Percentiles rank a stretch among this genome's conserved stretches.
phyloP scores from a whole-genome alignment of 441 rosid species.

The Flueggea neowawraea region DNA sequence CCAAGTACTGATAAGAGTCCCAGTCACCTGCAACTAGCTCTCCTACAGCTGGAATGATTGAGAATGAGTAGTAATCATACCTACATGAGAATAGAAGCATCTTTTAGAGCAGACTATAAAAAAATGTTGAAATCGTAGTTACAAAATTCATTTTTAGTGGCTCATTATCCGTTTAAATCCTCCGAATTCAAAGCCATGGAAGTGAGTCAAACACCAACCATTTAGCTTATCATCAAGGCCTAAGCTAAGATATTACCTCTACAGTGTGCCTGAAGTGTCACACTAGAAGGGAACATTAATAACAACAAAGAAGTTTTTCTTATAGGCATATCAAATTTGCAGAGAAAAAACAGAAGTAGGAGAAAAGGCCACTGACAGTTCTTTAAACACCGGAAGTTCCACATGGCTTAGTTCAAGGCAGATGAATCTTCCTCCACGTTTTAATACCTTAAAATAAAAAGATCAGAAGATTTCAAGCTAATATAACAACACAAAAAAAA shows the following conservation, averaged over 20 bases:
- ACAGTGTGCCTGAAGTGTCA: background rate
- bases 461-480: background rate
- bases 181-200: too few relatives aligned
- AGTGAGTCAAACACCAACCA: too few relatives aligned
- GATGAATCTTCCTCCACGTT: slow-evolving; percentile 90
- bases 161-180: too few relatives aligned
- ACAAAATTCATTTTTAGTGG: too few relatives aligned
- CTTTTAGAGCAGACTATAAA: background rate
- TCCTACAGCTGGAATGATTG: slow-evolving; percentile 75
- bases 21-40: slow-evolving; percentile 81
- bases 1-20: slow-evolving; percentile 84
- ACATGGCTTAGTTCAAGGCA: slow-evolving; percentile 97
- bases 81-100: slow-evolving; percentile 36
- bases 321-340: background rate
- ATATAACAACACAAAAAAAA: background rate
- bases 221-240: background rate
- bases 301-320: background rate
- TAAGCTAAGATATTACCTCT: background rate
- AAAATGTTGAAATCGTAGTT: background rate
- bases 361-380: slow-evolving; percentile 56
- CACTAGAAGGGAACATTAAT: background rate
- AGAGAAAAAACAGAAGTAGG: background rate
- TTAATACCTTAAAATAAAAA: slow-evolving; percentile 59
- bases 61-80: slow-evolving; percentile 79
- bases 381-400: slow-evolving; percentile 79